phyloP scores from a whole-genome alignment of 768 basidiomycete species.

The Xanthoconium stramineum region DNA sequence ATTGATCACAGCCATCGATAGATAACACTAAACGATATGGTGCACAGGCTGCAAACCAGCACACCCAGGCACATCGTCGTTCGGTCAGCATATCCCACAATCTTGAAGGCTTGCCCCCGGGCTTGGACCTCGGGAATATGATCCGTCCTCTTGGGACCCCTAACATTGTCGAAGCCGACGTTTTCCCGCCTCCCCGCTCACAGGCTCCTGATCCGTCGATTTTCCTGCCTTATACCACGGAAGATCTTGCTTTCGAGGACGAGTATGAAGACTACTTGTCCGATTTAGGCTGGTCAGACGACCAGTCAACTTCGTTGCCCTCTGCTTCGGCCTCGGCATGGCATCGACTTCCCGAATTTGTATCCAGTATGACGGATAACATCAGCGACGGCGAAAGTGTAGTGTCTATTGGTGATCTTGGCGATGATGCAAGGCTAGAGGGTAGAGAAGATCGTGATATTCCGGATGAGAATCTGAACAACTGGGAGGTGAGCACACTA shows the following conservation, averaged over 20 bases:
- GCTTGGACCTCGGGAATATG: constrained; percentile 70
- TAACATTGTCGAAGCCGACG: constrained; percentile 79
- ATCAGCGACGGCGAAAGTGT: constrained; percentile 96
- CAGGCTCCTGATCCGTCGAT: constrained; percentile 80
- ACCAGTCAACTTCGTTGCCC: constrained; percentile 40
- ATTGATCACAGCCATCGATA: constrained; percentile 28
- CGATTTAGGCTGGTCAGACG: constrained; percentile 76
- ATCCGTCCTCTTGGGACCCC: constrained; percentile 75
- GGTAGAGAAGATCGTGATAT: constrained; percentile 60
- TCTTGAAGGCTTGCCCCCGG: constrained; percentile 71
- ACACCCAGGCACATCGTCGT: constrained; percentile 66
- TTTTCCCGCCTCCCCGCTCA: constrained; percentile 91
- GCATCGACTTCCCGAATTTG: constrained; percentile 78
- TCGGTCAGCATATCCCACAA: constrained; percentile 83
- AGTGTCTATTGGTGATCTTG: constrained; percentile 83
- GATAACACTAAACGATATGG: constrained; percentile 93
- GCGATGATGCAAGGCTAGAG: constrained; percentile 71
- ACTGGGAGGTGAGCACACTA: constrained; percentile 80
- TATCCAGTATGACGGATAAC: constrained; percentile 76
- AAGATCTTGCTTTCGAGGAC: constrained; percentile 92
- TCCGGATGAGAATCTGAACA: constrained; percentile 81
- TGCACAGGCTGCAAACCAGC: constrained; percentile 45
- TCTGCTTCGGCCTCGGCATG: constrained; percentile 57
- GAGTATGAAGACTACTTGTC: constrained; percentile 96
- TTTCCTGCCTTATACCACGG: constrained; percentile 88